Evolutionary conservation across 225 moss, liverwort and hornwort species (phyloP), one percentile per base, ranked within the genome.

Genomic region (Polytrichum formosum): DNA sequence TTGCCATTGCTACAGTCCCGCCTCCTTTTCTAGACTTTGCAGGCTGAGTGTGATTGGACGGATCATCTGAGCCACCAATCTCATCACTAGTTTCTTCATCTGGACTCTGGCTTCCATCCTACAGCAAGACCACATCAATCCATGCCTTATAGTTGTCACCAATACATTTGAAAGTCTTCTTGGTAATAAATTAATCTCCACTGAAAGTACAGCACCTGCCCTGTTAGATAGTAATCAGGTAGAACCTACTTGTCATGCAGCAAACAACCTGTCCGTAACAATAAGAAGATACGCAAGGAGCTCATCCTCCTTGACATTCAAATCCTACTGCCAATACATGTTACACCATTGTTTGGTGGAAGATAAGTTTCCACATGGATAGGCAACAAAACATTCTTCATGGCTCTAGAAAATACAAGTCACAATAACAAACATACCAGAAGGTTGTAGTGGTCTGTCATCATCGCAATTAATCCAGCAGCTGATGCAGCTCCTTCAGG

Each of bases 381-480:
- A 46, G 13, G 46, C 46, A 46, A 16, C 13, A 46, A 46, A 31
- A 0, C 4, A 3, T 1, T 35, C 35, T 37, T 37, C 0, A 46
- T 46, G 3, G 3, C 46, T 46, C 46, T 13, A 46, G 46, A 46
- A 46, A 13, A 16, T 13, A 46, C 46, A 46, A 46, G 46, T 16
- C 46, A 2, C 58, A 21, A 58, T 58, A 58, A 28, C 20, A 56
- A 46, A 68, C 83, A 82, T 67, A 98, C 98, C 86, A 98, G 74
- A 62, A 98, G 76, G 68, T 90, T 94, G 77, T 94, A 98, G 81
- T 92, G 98, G 77, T 98, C 98, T 68, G 90, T 98, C 98, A 98
- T 94, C 98, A 98, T 98, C 46, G 98, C 98, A 78, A 91, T 94
- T 10, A 98, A 78, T 58, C 92, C 98, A 81, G 86, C 83, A 54